Evolutionary conservation across 2,329 filamentous ascomycete species (phyloP).

Genomic region (Leptosphaerulina australis): DNA sequence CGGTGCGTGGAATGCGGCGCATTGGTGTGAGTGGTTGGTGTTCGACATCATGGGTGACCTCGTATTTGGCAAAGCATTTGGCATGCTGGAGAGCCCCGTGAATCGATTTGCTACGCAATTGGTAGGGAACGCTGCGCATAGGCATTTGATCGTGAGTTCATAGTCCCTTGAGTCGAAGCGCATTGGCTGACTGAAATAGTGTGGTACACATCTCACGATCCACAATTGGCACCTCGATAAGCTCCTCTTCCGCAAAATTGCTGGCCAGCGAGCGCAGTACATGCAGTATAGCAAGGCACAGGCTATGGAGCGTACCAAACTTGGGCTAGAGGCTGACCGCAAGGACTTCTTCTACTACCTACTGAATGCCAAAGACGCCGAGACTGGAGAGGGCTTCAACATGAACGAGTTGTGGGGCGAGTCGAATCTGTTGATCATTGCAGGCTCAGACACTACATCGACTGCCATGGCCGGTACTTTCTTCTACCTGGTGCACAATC

Average conservation of each 20-base stretch:
- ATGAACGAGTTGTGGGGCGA: slow-evolving; percentile 57
- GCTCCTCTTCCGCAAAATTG: slow-evolving; percentile 53
- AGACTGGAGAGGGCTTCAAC: slow-evolving; percentile 53
- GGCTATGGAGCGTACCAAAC: slow-evolving; percentile 51
- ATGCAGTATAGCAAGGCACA: slow-evolving; percentile 54
- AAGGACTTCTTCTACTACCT: slow-evolving; percentile 59
- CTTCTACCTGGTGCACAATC: slow-evolving; percentile 54
- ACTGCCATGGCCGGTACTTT: slow-evolving; percentile 51
- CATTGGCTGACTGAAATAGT: slow-evolving; percentile 34
- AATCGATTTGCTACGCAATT: slow-evolving; percentile 52
- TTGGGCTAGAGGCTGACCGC: slow-evolving; percentile 48
- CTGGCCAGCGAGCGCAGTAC: slow-evolving; percentile 49
- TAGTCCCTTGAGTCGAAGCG: slow-evolving; percentile 17
- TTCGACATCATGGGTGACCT: slow-evolving; percentile 61
- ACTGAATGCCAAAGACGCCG: slow-evolving; percentile 54
- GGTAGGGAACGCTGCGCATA: slow-evolving; percentile 53
- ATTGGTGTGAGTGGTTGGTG: slow-evolving; percentile 54
- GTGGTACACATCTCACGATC: slow-evolving; percentile 53
- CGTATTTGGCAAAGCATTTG: slow-evolving; percentile 54
- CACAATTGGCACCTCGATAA: slow-evolving; percentile 53
- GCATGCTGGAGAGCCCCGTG: slow-evolving; percentile 49
- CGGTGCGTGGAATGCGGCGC: slow-evolving; percentile 51
- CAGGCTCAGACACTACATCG: slow-evolving; percentile 55
- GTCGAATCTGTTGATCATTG: slow-evolving; percentile 57
- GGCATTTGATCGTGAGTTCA: slow-evolving; percentile 52